These are phyloP conservation scores for Leccinum barrowsii DNA, from an alignment of 768 basidiomycete genomes.

Conservation along the genomic window DNA sequence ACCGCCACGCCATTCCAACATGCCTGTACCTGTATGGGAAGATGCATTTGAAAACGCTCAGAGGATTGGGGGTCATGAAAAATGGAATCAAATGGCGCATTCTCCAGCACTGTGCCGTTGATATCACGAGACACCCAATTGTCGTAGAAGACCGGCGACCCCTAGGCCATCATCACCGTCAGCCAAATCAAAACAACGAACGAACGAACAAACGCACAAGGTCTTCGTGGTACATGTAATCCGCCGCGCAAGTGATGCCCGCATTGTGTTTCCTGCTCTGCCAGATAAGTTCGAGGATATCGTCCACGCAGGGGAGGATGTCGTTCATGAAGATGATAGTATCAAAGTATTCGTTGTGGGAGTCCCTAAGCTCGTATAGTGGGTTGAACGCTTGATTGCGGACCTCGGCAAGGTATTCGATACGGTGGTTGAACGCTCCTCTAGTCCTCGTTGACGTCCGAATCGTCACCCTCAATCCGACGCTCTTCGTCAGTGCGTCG, in stretches of 20 bases:
- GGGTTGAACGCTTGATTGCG: conserved; percentile 97
- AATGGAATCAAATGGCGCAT: conserved; percentile 92
- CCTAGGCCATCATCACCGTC: conserved; percentile 31
- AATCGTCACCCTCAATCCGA: conserved; percentile 91
- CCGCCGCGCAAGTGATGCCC: conserved; percentile 95
- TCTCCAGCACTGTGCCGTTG: conserved; percentile 97
- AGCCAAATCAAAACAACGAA: neutral
- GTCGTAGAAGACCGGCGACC: conserved; percentile 93
- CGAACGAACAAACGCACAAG: conserved; percentile 49
- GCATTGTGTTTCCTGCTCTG: conserved; percentile 92
- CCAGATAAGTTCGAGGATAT: conserved; percentile 96
- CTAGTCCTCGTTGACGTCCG: conserved; percentile 89
- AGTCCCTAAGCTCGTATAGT: conserved; percentile 87
- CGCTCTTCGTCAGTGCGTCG: conserved; percentile 83
- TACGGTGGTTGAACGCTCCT: conserved; percentile 97
- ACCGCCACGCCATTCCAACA: conserved; percentile 99
- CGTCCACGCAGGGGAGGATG: conserved; percentile 95
- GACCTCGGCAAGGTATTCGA: conserved; percentile 99
- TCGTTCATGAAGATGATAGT: conserved; percentile 99
- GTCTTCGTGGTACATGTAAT: conserved; percentile 99
- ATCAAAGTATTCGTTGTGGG: conserved; percentile 93
- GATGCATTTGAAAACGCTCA: conserved; percentile 82
- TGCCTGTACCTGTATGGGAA: conserved; percentile 94
- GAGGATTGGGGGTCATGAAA: conserved; percentile 82
- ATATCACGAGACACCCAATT: conserved; percentile 99